Conservation (phyloP, 179 eudicot genomes). For the Beta lomatogona region DNA sequence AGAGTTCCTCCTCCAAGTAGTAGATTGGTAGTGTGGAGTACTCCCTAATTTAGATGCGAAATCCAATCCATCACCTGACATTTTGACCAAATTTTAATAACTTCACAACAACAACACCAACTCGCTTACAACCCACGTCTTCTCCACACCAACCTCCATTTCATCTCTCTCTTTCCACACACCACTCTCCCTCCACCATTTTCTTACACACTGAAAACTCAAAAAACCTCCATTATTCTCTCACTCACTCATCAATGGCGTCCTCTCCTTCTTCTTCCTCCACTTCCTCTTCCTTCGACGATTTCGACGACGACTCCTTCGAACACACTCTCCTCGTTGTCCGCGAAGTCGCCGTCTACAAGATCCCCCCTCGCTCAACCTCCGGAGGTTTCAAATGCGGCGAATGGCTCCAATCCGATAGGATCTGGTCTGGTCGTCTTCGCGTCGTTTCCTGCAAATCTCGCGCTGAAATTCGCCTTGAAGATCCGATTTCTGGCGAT, state of each 20-base stretch:
- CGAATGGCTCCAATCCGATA: constrained; percentile 97
- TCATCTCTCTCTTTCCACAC: neutral
- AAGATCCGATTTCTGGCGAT: constrained; percentile 85
- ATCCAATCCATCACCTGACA: neutral
- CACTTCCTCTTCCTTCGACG: constrained; percentile 49
- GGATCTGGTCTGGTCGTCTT: constrained; percentile 97
- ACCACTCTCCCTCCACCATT: neutral
- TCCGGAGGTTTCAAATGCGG: constrained; percentile 98
- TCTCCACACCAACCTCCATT: constrained; percentile 13
- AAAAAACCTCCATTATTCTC: constrained; percentile 11
- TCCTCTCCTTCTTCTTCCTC: constrained; percentile 12
- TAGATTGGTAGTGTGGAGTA: no score
- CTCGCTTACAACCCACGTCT: constrained; percentile 18
- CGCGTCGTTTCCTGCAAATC: constrained; percentile 79
- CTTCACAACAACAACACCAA: neutral
- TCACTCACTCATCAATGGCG: constrained; percentile 13
- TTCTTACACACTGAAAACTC: neutral
- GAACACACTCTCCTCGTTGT: constrained; percentile 95
- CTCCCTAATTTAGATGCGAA: neutral
- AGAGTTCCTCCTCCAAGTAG: no score
- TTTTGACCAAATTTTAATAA: neutral
- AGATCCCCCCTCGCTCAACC: constrained; percentile 92
- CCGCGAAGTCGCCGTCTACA: constrained; percentile 88
- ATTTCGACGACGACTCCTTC: constrained; percentile 81
- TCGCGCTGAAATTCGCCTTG: constrained; percentile 94